Conservation (phyloP, 176 grass and related monocot genomes). For the Dactylis glomerata region DNA sequence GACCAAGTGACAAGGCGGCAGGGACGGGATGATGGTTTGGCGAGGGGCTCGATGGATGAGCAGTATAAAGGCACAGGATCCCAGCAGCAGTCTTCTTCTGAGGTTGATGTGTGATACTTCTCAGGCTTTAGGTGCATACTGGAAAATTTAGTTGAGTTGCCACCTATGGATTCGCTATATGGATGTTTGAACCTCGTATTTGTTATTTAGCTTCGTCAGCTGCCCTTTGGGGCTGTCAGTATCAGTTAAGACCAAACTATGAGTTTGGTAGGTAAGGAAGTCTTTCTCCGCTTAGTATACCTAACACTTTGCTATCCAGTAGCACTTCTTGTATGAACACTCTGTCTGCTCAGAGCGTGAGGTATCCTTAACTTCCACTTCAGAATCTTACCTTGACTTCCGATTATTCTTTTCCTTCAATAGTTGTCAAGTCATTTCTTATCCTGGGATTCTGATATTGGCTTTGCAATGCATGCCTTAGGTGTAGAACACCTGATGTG, state of each 20-base stretch:
- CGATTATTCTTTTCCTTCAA: background rate
- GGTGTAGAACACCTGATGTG: background rate
- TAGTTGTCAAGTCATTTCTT: background rate
- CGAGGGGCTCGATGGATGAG: background rate
- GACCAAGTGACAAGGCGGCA: slow-evolving; percentile 17
- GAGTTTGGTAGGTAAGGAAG: slow-evolving; percentile 13
- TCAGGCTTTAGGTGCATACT: background rate
- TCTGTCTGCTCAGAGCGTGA: background rate
- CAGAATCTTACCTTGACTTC: background rate
- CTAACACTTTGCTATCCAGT: background rate
- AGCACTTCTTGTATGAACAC: background rate
- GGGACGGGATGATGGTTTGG: background rate
- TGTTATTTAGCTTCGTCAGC: slow-evolving; percentile 28
- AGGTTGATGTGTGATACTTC: slow-evolving; percentile 14
- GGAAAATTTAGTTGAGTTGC: slow-evolving; percentile 19
- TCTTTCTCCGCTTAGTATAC: background rate
- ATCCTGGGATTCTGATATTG: background rate
- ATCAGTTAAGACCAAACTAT: slow-evolving; percentile 11
- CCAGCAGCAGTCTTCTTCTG: slow-evolving; percentile 23
- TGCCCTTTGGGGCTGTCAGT: slow-evolving; percentile 19
- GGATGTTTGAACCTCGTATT: background rate
- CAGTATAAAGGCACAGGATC: slow-evolving; percentile 6
- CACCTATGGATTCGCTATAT: slow-evolving; percentile 12
- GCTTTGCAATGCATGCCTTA: slow-evolving; percentile 6
- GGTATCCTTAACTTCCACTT: background rate